Evolutionary conservation across 768 basidiomycete species (phyloP).

Genomic region (Lactarius tabidus): DNA sequence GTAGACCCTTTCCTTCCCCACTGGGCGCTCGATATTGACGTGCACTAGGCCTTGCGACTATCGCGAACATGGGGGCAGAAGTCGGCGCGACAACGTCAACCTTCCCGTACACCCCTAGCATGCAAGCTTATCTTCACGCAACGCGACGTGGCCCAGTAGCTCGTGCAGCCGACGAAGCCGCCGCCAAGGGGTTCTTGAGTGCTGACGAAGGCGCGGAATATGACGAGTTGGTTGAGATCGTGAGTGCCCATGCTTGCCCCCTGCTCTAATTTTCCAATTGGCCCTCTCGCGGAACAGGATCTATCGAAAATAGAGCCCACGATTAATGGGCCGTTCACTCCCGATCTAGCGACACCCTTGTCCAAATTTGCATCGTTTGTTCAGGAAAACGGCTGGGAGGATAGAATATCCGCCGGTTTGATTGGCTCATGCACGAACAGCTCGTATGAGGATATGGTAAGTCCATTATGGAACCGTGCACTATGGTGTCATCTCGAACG

Average conservation of each 20-base stretch:
- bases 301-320: slow-evolving; percentile 86
- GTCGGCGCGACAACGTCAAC: slow-evolving; percentile 99
- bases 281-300: slow-evolving; percentile 50
- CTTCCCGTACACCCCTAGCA: slow-evolving; percentile 90
- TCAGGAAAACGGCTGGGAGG: slow-evolving; percentile 86
- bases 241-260: slow-evolving; percentile 36
- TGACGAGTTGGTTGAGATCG: slow-evolving; percentile 92
- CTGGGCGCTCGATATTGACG: background rate
- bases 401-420: slow-evolving; percentile 83
- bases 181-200: slow-evolving; percentile 66
- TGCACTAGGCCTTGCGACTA: slow-evolving; percentile 75
- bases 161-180: slow-evolving; percentile 79
- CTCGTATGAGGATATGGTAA: slow-evolving; percentile 92
- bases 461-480: slow-evolving; percentile 10
- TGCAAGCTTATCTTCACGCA: slow-evolving; percentile 85
- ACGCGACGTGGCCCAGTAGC: slow-evolving; percentile 88
- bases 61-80: slow-evolving; percentile 99
- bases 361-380: slow-evolving; percentile 83
- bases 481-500: slow-evolving; percentile 2
- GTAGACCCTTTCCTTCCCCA: slow-evolving; percentile 35
- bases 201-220: slow-evolving; percentile 90
- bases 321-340: slow-evolving; percentile 97
- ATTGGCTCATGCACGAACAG: slow-evolving; percentile 99
- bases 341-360: slow-evolving; percentile 90
- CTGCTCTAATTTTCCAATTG: background rate